Base-by-base conservation (phyloP, 352 stramenopile genomes). In the Globisporangium rhizosaccharum region DNA sequence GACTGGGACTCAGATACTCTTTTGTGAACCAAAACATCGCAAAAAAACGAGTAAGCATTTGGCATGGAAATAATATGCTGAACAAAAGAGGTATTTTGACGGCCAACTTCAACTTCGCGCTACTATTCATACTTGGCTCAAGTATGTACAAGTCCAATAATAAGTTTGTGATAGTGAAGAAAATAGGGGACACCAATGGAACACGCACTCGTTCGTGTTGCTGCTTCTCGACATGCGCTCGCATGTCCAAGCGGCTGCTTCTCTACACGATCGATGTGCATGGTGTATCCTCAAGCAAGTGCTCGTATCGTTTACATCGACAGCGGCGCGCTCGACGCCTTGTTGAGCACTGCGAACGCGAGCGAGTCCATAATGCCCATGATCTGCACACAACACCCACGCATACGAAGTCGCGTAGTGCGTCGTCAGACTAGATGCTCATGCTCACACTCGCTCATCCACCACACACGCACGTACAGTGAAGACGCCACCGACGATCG, bases 401-500 rank as follows among this genome's bases (percentile, higher is more conserved):
- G 45, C 23, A 39, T 17, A 9, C 50, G 30, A 10, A 15, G 36
- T 23, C 23, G 23, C 23, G 23, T 23, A 23, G 23, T 23, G 23
- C 23, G 23, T 23, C 47, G 17, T 54, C 30, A 36, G 42, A 39
- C 52, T 37, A 20, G 30, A 56, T 55, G 62, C 20, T 25, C 20
- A 17, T 17, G 25, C 33, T 56, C 23, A 33, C 18, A 10, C 23
- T 23, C 23, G 23, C 23, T 23, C 23, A 23, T 23, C 23, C 23
- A 23, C 23, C 17, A 49, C 15, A 45, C 28, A 28, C 20, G 3
- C 9, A 78, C 74, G 51, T 33, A 97, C 82, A 51, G 87, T 95
- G 72, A 95, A 97, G 14, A 97, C 78, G 28, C 93, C 93, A 28
- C 93, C 93, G 33, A 98, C 72, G 59, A 98, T 97, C 4, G 92